A percentile compares a stretch with the other conserved stretches of the same genome.
Evolutionary conservation across 192 early-diverging fungal species (phyloP).

Genomic region (Paraglomus brasilianum): DNA sequence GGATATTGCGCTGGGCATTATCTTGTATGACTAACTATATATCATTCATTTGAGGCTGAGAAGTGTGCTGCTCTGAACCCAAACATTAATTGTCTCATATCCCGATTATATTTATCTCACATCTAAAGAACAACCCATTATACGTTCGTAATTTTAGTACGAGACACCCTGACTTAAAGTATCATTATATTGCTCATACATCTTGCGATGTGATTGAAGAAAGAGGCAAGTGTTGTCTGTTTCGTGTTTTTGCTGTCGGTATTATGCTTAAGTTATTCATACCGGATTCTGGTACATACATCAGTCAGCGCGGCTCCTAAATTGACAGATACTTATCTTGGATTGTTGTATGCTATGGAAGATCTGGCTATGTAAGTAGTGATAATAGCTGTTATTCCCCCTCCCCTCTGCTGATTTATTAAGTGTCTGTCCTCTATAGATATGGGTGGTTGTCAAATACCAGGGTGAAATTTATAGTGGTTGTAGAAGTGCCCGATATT

Average conservation of each 20-base stretch:
- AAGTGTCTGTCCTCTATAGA: constrained; percentile 33
- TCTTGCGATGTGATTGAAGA: constrained; percentile 90
- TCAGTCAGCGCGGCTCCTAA: constrained; percentile 59
- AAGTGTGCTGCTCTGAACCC: neutral
- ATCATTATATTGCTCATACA: constrained; percentile 90
- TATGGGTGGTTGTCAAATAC: constrained; percentile 91
- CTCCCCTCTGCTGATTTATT: constrained; percentile 12
- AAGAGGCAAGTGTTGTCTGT: constrained; percentile 49
- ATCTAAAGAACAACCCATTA: constrained; percentile 77
- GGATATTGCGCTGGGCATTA: neutral
- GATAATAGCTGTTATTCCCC: neutral
- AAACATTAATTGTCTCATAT: neutral
- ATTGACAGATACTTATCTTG: constrained; percentile 79
- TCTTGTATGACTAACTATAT: neutral
- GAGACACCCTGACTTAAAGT: constrained; percentile 77
- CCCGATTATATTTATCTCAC: neutral
- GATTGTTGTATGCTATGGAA: constrained; percentile 84
- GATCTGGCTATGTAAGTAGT: constrained; percentile 77
- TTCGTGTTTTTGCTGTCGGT: no score
- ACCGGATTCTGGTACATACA: neutral
- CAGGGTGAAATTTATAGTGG: constrained; percentile 68
- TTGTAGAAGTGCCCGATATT: constrained; percentile 67
- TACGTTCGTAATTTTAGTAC: constrained; percentile 78
- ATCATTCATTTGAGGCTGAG: neutral
- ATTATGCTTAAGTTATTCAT: neutral